A percentile compares a stretch with the other conserved stretches of the same genome.
phyloP scores from a whole-genome alignment of 345 rosid species.

The Eucalyptus camaldulensis region DNA sequence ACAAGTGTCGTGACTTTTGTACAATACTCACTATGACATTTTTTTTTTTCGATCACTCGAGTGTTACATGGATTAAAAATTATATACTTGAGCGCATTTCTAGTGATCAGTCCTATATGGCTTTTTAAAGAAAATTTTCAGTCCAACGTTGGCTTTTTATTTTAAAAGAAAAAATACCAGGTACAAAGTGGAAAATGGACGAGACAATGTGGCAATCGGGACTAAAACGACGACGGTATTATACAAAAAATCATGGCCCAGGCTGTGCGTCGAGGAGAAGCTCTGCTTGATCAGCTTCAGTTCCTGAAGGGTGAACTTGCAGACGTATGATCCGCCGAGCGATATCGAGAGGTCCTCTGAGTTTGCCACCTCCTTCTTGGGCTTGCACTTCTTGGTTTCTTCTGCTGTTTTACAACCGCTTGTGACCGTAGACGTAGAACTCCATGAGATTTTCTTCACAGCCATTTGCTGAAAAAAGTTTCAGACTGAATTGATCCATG shows the following conservation, averaged over 20 bases:
- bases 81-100: accelerated
- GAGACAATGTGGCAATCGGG: neutral
- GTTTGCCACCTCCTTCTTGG: neutral
- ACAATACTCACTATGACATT: accelerated
- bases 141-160: neutral
- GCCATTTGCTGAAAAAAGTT: neutral
- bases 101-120: neutral
- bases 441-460: neutral
- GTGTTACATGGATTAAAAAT: neutral
- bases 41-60: neutral
- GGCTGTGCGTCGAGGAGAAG: neutral
- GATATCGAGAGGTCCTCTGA: neutral
- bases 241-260: neutral
- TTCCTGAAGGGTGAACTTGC: neutral
- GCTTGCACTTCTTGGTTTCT: neutral
- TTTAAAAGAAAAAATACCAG: neutral
- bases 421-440: neutral
- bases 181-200: too few relatives aligned
- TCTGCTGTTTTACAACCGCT: neutral
- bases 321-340: neutral
- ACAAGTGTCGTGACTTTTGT: accelerated
- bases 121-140: neutral
- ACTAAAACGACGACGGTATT: neutral
- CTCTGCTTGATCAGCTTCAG: neutral
- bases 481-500: neutral